Base-by-base conservation (phyloP, 371 early-diverging fungal species). In the Zychaea mexicana region DNA sequence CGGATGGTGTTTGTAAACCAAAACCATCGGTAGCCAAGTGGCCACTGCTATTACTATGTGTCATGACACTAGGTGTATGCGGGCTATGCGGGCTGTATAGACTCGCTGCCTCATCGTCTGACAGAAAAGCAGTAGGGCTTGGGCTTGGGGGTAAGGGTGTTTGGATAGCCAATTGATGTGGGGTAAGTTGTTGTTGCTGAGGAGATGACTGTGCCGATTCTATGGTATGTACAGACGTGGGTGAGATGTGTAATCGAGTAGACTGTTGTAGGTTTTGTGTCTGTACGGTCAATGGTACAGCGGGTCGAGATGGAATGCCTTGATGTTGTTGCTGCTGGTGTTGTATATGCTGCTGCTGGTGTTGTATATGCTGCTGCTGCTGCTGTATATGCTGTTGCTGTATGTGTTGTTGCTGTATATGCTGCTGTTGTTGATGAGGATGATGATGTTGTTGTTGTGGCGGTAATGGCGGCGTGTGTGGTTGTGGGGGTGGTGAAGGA, bases 81-180 rank as follows among this genome's bases (percentile, higher is more conserved):
- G 69, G 69, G 21, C 69, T 68, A 30, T 64, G 69, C 31, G 69
- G 69, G 31, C 69, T 63, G 32, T 63, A 68, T 36, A 62, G n/a
- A 45, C 59, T 64, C 8, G 62, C 49, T 27, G 62, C 62, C 33
- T 68, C 69, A 31, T 68, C 69, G 30, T 68, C 69, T 13, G 69
- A 68, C 58, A 67, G 52, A 42, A 67, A 62, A 15, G 67, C 58
- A 38, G 62, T 62, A 0, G 62, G 67, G 45, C 67, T 67, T 10
- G 67, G 67, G 26, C 67, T 67, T 22, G 67, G 67, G 10, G 66
- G 66, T 30, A 66, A 57, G 17, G 66, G 62, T 12, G 62, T 62
- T 24, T 62, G 42, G 24, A 62, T 38, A 13, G 62, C 62, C 24
- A 54, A 22, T 55, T 62, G 62, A 31, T 62, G 55, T 42, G 62